Percentiles rank a stretch among this genome's conserved stretches.
Conservation (phyloP, 2,329 filamentous ascomycete species). For the Berkeleyomyces rouxiae region DNA sequence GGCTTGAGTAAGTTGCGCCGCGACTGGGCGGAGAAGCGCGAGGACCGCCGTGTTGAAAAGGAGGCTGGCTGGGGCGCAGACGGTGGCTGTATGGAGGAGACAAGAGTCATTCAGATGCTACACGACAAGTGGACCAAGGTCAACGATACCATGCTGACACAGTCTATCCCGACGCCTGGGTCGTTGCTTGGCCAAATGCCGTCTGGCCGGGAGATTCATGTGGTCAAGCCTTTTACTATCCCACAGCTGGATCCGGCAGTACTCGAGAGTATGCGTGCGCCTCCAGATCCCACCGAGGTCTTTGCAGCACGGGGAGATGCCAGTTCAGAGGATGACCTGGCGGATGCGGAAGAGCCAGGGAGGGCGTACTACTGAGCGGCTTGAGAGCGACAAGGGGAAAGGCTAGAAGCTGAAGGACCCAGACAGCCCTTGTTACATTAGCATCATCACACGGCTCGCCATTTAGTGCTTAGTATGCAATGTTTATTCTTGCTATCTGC, state of each 20-base stretch:
- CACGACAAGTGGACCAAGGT: slow-evolving; percentile 79
- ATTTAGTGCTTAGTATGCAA: background rate
- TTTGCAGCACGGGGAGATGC: slow-evolving; percentile 23
- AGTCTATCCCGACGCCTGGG: slow-evolving; percentile 54
- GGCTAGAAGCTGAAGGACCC: background rate
- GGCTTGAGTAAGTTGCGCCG: slow-evolving; percentile 50
- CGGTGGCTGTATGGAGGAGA: slow-evolving; percentile 72
- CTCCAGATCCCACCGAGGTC: slow-evolving; percentile 28
- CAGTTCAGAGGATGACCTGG: slow-evolving; percentile 30
- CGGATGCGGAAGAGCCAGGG: slow-evolving; percentile 23
- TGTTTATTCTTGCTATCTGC: background rate
- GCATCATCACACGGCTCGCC: background rate
- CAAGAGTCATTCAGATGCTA: slow-evolving; percentile 69
- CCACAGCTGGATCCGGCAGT: slow-evolving; percentile 47
- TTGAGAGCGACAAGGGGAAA: background rate
- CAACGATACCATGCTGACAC: slow-evolving; percentile 82
- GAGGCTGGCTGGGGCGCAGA: slow-evolving; percentile 62
- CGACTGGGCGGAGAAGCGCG: slow-evolving; percentile 58
- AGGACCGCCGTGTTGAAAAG: slow-evolving; percentile 65
- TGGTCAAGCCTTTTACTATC: slow-evolving; percentile 48
- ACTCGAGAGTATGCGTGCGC: slow-evolving; percentile 32
- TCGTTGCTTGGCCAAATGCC: slow-evolving; percentile 65
- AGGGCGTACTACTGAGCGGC: slow-evolving; percentile 14
- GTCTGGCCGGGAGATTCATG: slow-evolving; percentile 73
- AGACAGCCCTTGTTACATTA: background rate